A percentile compares a stretch with the other conserved stretches of the same genome.
These are phyloP conservation scores for Triticum dicoccoides DNA, from an alignment of 176 grass and related monocot species.

Conservation along the genomic window DNA sequence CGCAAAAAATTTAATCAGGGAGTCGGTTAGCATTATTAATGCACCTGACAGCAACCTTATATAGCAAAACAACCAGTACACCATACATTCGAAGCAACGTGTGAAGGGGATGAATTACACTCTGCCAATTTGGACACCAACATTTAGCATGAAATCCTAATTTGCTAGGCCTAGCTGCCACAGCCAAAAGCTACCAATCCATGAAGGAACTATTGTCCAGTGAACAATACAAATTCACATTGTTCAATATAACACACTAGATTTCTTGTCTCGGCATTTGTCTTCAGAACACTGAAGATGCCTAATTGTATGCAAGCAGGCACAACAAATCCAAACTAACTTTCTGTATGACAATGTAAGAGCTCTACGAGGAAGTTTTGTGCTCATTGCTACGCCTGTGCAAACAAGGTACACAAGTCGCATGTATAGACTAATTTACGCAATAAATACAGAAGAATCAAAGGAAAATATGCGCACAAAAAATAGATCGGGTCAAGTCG, in stretches of 20 bases:
- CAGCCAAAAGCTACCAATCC: neutral
- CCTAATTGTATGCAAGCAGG: neutral
- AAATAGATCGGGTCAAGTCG: slow-evolving; percentile 18
- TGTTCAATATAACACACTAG: neutral
- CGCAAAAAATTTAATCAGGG: neutral
- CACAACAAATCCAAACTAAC: no score
- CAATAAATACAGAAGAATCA: neutral
- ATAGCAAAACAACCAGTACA: neutral
- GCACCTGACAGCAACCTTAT: neutral
- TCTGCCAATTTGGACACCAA: neutral
- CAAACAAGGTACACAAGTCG: no score
- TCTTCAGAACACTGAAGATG: neutral
- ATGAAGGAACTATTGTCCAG: neutral
- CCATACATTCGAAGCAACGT: neutral
- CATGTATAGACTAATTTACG: neutral
- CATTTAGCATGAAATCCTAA: neutral
- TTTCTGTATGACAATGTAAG: no score
- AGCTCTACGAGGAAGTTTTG: no score
- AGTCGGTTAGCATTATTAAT: neutral
- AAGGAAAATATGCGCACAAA: neutral
- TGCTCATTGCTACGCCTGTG: no score
- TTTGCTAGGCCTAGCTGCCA: neutral
- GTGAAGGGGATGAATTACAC: neutral
- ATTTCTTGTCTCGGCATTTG: neutral
- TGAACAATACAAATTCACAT: neutral